Conservation (phyloP, 495 filamentous ascomycete species). For the Xylaria telfairii region DNA sequence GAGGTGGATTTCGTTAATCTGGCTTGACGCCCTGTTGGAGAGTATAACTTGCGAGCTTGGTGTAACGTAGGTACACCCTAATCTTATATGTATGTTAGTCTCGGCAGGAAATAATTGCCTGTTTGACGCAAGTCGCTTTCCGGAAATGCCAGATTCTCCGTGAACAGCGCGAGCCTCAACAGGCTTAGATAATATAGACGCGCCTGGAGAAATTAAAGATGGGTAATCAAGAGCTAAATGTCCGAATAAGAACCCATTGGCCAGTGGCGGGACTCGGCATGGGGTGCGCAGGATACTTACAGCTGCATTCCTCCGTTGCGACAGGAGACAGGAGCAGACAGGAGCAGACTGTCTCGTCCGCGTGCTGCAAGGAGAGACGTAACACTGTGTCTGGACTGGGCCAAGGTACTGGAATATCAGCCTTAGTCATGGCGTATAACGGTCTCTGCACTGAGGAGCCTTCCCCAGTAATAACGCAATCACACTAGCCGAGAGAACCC, state of each 20-base stretch:
- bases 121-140: slow-evolving; percentile 17
- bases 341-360: slow-evolving; percentile 8
- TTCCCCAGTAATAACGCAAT: slow-evolving; percentile 35
- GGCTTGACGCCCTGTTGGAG: not conserved
- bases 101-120: slow-evolving; percentile 16
- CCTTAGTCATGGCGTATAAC: slow-evolving; percentile 16
- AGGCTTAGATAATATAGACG: slow-evolving; percentile 9
- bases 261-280: slow-evolving; percentile 33
- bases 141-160: slow-evolving; percentile 9
- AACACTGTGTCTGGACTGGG: slow-evolving; percentile 13
- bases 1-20: slow-evolving; percentile 4
- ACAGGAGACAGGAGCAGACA: no score
- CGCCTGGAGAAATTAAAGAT: slow-evolving; percentile 33
- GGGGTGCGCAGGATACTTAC: slow-evolving; percentile 29
- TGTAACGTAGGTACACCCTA: not conserved
- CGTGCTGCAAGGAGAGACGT: not conserved
- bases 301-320: slow-evolving; percentile 22
- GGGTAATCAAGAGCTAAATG: slow-evolving; percentile 36
- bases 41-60: not conserved
- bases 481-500: slow-evolving; percentile 35
- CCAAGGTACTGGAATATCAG: slow-evolving; percentile 17
- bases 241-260: slow-evolving; percentile 42
- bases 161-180: slow-evolving; percentile 2
- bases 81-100: slow-evolving; percentile 15
- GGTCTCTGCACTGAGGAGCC: not conserved